Base-by-base conservation (phyloP, 768 basidiomycete genomes). In the Tubosaeta sp. region DNA sequence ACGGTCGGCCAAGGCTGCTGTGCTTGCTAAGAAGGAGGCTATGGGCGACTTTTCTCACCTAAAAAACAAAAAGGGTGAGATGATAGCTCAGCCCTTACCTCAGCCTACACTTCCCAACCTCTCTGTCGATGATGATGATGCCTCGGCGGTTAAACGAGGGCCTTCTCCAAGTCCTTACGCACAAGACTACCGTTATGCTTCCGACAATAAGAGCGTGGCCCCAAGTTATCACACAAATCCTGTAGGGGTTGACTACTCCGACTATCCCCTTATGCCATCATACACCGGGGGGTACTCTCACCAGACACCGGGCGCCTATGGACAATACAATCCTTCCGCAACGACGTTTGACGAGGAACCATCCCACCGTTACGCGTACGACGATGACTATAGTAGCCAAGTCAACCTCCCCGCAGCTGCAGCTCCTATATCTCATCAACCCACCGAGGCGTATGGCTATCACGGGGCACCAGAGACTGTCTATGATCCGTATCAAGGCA, bases 41-140 rank as follows among this genome's bases (percentile, higher is more conserved):
- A 81, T 80, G 61, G 92, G 93, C 51, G 94, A 94, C 66, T 93
- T 73, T 70, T 88, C 88, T 40, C 92, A 94, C 65, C 76, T 95
- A 57, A 94, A 89, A 77, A 91, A 92, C 73, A 90, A 90, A 77
- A 93, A 90, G 66, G 94, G 92, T 49, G 85, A 90, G 64, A 71
- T 87, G 61, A 77, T 90, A 49, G 81, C 76, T n/a, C 80, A 85
- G 59, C 86, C 85, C 10, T 77, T 92, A 6, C 91, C 93, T 18
- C 93, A 96, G 69, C 96, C 96, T 1, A 99, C 96, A 9, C 79
- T 98, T 30, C 96, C 96, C 13, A 90, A 89, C 56, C 76, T 99
- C 44, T 84, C 82, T n/a, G 77, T 96, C 41, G 87, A 94, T 49
- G 89, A 94, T 56, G 84, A 73, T 39, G 67, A 72, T 39, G 74